Conservation (phyloP, 192 early-diverging fungal genomes). For the Mycoemilia scoparia region DNA sequence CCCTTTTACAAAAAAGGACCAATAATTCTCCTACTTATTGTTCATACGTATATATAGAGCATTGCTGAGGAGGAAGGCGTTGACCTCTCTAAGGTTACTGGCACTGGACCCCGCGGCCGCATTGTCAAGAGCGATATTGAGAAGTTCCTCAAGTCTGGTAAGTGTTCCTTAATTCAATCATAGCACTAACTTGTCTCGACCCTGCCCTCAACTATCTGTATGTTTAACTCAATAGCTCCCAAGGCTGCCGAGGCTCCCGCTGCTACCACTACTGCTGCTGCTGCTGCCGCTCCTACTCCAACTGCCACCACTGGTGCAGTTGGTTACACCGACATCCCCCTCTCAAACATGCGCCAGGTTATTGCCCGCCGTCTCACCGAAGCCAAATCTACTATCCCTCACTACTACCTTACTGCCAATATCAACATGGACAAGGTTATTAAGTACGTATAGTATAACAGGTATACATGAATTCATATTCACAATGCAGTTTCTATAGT, state of each 20-base stretch:
- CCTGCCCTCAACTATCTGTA: slow-evolving; percentile 21
- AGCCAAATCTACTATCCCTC: slow-evolving; percentile 55
- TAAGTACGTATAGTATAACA: slow-evolving; percentile 20
- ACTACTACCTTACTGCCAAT: slow-evolving; percentile 67
- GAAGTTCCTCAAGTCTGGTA: slow-evolving; percentile 20
- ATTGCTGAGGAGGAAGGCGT: slow-evolving; percentile 73
- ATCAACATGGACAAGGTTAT: slow-evolving; percentile 75
- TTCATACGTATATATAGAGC: too few species aligned
- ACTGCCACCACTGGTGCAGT: slow-evolving; percentile 5
- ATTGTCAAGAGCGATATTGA: slow-evolving; percentile 86
- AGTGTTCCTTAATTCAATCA: slow-evolving; percentile 8
- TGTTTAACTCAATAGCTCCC: slow-evolving; percentile 13
- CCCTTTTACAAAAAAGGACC: slow-evolving; percentile 1
- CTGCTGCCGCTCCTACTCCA: slow-evolving; percentile 5
- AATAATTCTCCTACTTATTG: not conserved
- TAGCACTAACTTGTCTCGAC: slow-evolving; percentile 22
- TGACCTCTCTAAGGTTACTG: slow-evolving; percentile 53
- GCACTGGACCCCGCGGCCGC: slow-evolving; percentile 77
- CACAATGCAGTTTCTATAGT: too few species aligned
- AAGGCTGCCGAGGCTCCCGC: slow-evolving; percentile 26
- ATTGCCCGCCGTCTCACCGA: slow-evolving; percentile 60
- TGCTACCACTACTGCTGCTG: slow-evolving; percentile 3
- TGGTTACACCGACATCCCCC: slow-evolving; percentile 55
- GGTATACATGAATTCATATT: slow-evolving; percentile 1
- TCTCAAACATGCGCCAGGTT: slow-evolving; percentile 63